Evolutionary conservation across 2,329 filamentous ascomycete genomes (phyloP).

Genomic region (Stagonosporopsis cucurbitacearum): DNA sequence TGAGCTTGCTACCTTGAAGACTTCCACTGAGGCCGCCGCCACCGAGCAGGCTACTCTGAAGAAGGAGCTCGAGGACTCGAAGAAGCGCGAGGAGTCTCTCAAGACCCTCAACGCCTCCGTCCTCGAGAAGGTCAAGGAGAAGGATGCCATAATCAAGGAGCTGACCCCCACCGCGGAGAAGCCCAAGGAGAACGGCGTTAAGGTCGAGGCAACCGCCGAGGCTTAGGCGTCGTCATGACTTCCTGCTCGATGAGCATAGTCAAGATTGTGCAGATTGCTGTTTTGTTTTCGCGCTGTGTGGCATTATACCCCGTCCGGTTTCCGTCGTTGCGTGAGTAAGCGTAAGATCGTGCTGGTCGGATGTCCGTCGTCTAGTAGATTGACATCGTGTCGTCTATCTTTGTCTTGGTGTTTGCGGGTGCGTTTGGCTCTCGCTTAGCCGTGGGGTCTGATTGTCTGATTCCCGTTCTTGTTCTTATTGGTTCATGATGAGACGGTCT

Average conservation of each 20-base stretch:
- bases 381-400: neutral
- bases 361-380: conserved; percentile 6
- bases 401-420: neutral
- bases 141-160: conserved; percentile 26
- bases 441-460: no score
- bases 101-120: conserved; percentile 23
- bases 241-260: neutral
- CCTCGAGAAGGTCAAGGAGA: conserved; percentile 27
- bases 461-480: neutral
- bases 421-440: conserved; percentile 1
- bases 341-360: conserved; percentile 23
- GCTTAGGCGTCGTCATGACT: conserved; percentile 2
- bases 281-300: conserved; percentile 18
- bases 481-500: conserved; percentile 12
- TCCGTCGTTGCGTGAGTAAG: conserved; percentile 19
- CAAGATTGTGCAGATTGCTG: conserved; percentile 15
- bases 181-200: conserved; percentile 17
- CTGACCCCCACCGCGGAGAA: conserved; percentile 11
- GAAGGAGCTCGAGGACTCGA: conserved; percentile 28
- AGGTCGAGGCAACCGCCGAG: conserved; percentile 11
- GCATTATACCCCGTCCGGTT: conserved; percentile 23
- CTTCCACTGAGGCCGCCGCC: conserved; percentile 24
- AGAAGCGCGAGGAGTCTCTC: conserved; percentile 25
- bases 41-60: conserved; percentile 24
- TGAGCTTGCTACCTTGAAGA: conserved; percentile 25